A percentile compares a stretch with the other conserved stretches of the same genome.
Conservation (phyloP, 139 green algal genomes). For the Chlamydomonas asymmetrica region DNA sequence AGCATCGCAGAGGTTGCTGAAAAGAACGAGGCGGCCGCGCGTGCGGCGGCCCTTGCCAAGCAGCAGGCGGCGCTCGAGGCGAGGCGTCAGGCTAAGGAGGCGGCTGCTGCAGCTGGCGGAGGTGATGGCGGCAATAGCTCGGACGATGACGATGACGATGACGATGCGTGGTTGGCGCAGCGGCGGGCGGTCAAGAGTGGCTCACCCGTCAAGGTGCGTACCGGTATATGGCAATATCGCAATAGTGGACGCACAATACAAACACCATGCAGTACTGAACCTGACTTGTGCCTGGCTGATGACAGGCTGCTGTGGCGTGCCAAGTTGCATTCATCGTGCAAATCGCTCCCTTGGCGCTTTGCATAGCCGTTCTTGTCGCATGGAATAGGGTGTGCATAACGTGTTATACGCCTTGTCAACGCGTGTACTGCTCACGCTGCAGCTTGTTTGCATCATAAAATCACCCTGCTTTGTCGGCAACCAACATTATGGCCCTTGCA, state of each 20-base stretch:
- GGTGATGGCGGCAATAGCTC: not conserved
- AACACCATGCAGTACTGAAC: no score
- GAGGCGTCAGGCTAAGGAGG: constrained; percentile 1
- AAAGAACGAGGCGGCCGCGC: not conserved
- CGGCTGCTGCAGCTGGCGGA: constrained; percentile 1
- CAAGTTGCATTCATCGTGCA: not conserved
- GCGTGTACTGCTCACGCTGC: not conserved
- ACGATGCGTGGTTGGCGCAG: not conserved
- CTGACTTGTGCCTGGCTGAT: not conserved
- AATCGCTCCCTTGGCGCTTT: not conserved
- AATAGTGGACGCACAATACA: no score
- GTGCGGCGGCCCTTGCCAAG: constrained; percentile 2
- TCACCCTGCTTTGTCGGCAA: not conserved
- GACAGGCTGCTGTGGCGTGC: not conserved
- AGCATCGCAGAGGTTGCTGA: constrained; percentile 7
- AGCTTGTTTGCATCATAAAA: not conserved
- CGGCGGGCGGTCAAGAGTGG: not conserved
- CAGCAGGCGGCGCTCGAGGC: not conserved
- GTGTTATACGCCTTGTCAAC: not conserved
- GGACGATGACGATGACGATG: not conserved
- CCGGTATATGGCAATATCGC: no score
- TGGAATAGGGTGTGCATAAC: not conserved
- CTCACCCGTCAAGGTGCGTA: not conserved
- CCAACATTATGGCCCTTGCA: not conserved
- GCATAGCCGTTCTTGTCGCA: no score